A percentile compares a stretch with the other conserved stretches of the same genome.
phyloP scores from a whole-genome alignment of 2,329 filamentous ascomycete species.

The Neonectria magnoliae region DNA sequence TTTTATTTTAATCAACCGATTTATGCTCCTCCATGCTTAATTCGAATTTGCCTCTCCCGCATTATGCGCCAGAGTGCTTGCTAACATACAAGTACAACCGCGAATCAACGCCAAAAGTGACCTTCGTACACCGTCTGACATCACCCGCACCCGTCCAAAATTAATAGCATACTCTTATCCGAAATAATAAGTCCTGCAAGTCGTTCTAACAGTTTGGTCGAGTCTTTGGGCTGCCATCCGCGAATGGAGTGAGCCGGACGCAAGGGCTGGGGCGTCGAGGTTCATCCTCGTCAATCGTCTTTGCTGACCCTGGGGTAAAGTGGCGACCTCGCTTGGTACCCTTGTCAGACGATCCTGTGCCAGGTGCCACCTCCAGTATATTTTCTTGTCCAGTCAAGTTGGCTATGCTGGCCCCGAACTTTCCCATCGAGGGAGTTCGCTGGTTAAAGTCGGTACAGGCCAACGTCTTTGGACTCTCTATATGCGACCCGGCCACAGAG shows the following conservation, averaged over 20 bases:
- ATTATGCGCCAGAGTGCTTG: neutral
- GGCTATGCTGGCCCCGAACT: slow-evolving; percentile 11
- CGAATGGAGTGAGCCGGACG: slow-evolving; percentile 35
- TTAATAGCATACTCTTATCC: slow-evolving; percentile 4
- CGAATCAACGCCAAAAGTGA: slow-evolving; percentile 7
- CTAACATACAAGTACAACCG: neutral
- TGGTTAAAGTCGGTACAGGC: slow-evolving; percentile 16
- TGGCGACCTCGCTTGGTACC: slow-evolving; percentile 58
- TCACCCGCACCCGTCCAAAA: neutral
- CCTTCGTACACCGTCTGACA: slow-evolving; percentile 1
- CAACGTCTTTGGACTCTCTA: slow-evolving; percentile 26
- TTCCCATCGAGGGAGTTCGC: slow-evolving; percentile 17
- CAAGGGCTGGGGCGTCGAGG: slow-evolving; percentile 47
- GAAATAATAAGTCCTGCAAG: neutral
- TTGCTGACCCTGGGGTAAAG: slow-evolving; percentile 48
- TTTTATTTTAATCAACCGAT: slow-evolving; percentile 14
- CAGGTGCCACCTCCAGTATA: slow-evolving; percentile 23
- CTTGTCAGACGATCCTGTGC: slow-evolving; percentile 43
- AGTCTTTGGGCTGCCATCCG: slow-evolving; percentile 6
- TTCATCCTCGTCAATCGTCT: slow-evolving; percentile 59
- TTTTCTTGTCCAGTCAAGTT: slow-evolving; percentile 23
- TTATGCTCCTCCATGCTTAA: neutral
- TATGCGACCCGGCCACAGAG: slow-evolving; percentile 26
- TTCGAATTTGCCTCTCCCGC: neutral
- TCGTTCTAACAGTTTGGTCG: neutral